Evolutionary conservation across 2,329 filamentous ascomycete species (phyloP), one percentile per base, ranked within the genome.

Genomic region (Colletotrichum navitas): DNA sequence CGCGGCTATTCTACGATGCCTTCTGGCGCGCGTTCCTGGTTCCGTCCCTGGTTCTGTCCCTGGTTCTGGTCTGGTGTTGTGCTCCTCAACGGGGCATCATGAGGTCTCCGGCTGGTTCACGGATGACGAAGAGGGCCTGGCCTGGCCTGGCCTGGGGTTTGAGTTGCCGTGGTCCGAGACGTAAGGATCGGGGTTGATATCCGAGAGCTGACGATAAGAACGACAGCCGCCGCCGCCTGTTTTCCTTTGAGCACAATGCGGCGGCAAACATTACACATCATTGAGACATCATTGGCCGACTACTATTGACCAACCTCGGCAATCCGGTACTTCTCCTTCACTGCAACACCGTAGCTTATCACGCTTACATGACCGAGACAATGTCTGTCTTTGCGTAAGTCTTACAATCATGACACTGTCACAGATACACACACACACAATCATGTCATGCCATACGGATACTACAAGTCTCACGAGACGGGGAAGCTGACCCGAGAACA

Each of bases 321-420:
- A 49, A 18, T 29, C 29, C 8, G 18, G 7, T 26, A 32, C 18
- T 32, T 58, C 18, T 36, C 21, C 6, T 18, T n/a, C 4, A 68
- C 45, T 26, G 21, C n/a, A 47, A n/a, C n/a, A 47, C 12, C 36
- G 32, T 29, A 47, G 32, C 59, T 29, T 14, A 45, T 41, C 18
- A 45, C 45, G 49, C 34, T 21, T 41, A 29, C 43, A 63, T 32
- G 32, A 51, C 60, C 12, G 26, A 39, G 51, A 55, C 56, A n/a
- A 87, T 87, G 85, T 81, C 85, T 70, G 82, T 85, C 51, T 87
- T 87, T 74, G 83, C 85, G 85, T 83, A 78, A 75, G 84, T 67
- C 45, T 24, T 24, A 0, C n/a, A 12, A 21, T 14, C 12, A 26
- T 18, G 26, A 24, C 10, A 21, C 2, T 1, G 41, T 36, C 24